Base-by-base conservation (phyloP, 2,329 filamentous ascomycete species). In the Aspergillus sp. region DNA sequence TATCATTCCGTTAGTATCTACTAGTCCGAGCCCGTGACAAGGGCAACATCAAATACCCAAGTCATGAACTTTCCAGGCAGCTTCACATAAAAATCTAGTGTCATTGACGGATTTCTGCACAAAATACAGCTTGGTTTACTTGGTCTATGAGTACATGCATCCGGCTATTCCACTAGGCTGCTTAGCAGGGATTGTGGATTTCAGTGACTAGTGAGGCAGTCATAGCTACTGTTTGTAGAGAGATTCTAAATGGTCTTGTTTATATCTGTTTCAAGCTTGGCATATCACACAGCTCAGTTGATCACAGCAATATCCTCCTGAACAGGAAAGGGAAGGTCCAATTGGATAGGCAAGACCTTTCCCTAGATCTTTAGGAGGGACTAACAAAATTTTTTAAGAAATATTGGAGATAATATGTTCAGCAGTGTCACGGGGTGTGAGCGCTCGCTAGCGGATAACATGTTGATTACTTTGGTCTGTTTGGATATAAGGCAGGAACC, bases 141-240 rank as follows among this genome's bases (percentile, higher is more conserved):
- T 20, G 10, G 47, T 51, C 1, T 54, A 54, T 27, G 41, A 54
- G 22, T 52, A 54, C 44, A 33, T 51, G 37, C 47, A 54, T 43
- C 9, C 51, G 25, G 45, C 45, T 10, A 49, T 52, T 7, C 42
- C 30, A 3, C 42, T 52, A 10, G 44, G 50, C 9, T 50, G 38
- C 17, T 25, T 49, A 25, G 44, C 42, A 41, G 46, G 46, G 3
- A 44, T 22, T 10, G 48, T 54, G 5, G 9, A 45, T 6, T 52
- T 51, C 23, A 50, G 39, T 13, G 48, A 54, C 20, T 20, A 20
- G 20, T 20, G 20, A 20, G 41, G 50, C 48, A 15, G 50, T 50
- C n/a, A 49, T 52, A 37, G 52, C 48, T 7, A 52, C 50, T 22
- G 38, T 54, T 10, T 52, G 44, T 22, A 52, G 22, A 49, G 52